Base-by-base conservation (phyloP, 345 rosid species). In the Aquilaria malaccensis region DNA sequence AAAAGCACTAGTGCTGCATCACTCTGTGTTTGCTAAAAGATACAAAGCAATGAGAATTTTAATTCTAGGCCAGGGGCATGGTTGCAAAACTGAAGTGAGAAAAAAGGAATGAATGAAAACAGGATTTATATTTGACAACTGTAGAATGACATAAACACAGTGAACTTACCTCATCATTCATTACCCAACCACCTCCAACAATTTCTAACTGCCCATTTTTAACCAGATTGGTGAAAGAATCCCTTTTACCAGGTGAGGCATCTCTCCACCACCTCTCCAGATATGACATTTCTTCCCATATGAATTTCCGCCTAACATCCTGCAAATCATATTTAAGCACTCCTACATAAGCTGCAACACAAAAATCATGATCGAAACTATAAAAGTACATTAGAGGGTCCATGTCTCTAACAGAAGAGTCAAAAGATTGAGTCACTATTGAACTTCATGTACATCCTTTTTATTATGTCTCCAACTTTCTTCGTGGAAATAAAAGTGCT, bases 161-260 rank as follows among this genome's bases (percentile, higher is more conserved):
- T 52, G 45, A 9, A 33, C 54, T 51, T 77, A 90, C 99, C 99
- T 94, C 99, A 75, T 90, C 99, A 59, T 90, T 94, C 99, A 94
- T 94, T 13, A 94, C 99, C 99, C 99, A 94, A 50, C 99, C 99
- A 77, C 99, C 99, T 62, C 99, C 97, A 64, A 94, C 99, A 50
- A 94, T 88, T 66, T 94, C 99, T 68, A 94, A 59, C 83, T 91
- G 99, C 15, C 99, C 99, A 71, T 81, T 85, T 71, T 83, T 83
- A 75, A 94, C 85, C 70, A 94, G 72, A 56, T 79, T 76, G 67
- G 79, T 72, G 67, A 94, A 81, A 67, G 93, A 82, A 72, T 77
- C 89, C 63, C 77, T 79, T 64, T 83, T 81, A 45, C 65, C 78
- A 2, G 78, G 89, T 2, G 95, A 55, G 30, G 96, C 82, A 67